Conservation (phyloP, 352 stramenopile species). For the Phytophthora podocarpi region DNA sequence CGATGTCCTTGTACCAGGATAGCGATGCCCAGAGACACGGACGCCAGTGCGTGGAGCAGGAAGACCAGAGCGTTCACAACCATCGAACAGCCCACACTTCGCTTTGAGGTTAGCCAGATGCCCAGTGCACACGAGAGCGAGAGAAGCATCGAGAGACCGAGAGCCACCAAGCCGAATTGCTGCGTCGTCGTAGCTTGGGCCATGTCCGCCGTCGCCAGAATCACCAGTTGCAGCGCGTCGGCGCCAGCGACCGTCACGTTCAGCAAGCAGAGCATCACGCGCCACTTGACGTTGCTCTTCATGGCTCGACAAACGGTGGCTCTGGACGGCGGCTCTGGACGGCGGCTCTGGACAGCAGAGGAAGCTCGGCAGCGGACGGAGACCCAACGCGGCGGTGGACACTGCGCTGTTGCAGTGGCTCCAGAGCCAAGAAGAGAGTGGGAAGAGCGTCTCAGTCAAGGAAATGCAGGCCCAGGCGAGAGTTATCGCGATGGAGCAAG, state of each 20-base stretch:
- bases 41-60: conserved; percentile 1
- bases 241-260: conserved; percentile 3
- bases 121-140: conserved; percentile 4
- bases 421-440: conserved; percentile 9
- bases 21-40: not conserved
- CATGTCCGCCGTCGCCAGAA: conserved; percentile 1
- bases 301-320: too few species aligned
- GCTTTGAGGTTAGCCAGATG: conserved; percentile 7
- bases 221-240: conserved; percentile 6
- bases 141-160: conserved; percentile 6
- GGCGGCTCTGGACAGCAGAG: conserved; percentile 7
- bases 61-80: conserved; percentile 10
- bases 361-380: conserved; percentile 35
- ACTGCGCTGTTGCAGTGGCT: conserved; percentile 32
- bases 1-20: not conserved
- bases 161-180: not conserved
- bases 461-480: conserved; percentile 38
- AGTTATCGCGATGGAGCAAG: conserved; percentile 19
- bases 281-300: not conserved
- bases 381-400: conserved; percentile 27
- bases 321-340: conserved; percentile 26
- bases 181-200: not conserved
- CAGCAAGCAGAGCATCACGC: conserved; percentile 6
- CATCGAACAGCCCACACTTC: conserved; percentile 18
- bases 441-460: conserved; percentile 17